Conservation (phyloP, 129 eudicot species). For the Heracleum sosnowskyi region DNA sequence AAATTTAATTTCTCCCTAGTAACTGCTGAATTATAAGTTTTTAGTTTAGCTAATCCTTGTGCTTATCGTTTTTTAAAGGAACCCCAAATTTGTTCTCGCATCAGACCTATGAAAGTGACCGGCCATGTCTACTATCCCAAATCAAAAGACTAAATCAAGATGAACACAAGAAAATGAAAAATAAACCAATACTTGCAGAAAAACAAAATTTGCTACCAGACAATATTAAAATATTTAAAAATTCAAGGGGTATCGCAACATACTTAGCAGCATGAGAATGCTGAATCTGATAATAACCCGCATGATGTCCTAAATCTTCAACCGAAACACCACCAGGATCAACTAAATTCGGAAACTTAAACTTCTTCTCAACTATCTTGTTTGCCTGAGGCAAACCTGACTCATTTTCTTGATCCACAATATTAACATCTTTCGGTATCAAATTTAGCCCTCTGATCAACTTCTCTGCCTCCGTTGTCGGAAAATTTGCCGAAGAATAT, state of each 20-base stretch:
- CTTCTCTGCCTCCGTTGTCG: conserved; percentile 39
- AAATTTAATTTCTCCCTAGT: too few species aligned
- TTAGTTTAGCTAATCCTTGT: too few species aligned
- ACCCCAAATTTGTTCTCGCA: background rate
- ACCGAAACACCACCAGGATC: conserved; percentile 36
- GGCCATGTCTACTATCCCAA: background rate
- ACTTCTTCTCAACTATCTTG: conserved; percentile 55
- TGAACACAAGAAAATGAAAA: background rate
- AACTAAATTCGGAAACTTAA: conserved; percentile 47
- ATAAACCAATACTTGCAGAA: background rate
- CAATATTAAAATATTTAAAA: background rate
- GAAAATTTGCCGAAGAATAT: conserved; percentile 29
- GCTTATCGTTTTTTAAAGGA: too few species aligned
- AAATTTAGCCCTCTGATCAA: conserved; percentile 61
- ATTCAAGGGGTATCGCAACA: background rate
- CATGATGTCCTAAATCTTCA: conserved; percentile 80
- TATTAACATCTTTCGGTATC: conserved; percentile 48
- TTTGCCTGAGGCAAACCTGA: conserved; percentile 11
- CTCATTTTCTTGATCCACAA: conserved; percentile 31
- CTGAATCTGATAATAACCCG: conserved; percentile 75
- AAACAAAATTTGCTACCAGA: background rate
- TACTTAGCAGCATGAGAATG: conserved; percentile 80
- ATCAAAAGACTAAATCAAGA: background rate
- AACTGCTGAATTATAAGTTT: too few species aligned
- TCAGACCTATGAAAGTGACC: background rate